Conservation (phyloP, 2,329 filamentous ascomycete species). For the Hirsutella thompsonii region DNA sequence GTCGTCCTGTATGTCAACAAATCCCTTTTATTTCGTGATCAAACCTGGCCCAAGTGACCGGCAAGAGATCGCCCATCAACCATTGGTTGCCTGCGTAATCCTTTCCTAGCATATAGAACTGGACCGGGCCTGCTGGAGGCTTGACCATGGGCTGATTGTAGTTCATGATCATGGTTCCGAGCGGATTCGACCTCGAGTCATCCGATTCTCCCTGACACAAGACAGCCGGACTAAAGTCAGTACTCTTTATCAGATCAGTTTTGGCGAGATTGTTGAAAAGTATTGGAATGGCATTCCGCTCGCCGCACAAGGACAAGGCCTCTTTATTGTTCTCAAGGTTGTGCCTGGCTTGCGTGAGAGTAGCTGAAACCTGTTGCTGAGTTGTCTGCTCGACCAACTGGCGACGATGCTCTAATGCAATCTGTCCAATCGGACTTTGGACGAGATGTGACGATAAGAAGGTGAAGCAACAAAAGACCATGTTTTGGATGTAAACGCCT, state of each 20-base stretch:
- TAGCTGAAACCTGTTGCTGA: background rate
- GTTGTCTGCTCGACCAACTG: background rate
- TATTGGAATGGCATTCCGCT: background rate
- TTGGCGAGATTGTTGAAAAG: constrained; percentile 1
- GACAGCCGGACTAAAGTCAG: background rate
- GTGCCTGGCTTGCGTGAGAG: background rate
- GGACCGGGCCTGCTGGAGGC: background rate
- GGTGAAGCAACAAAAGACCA: constrained; percentile 2
- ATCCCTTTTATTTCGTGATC: no score
- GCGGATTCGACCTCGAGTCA: background rate
- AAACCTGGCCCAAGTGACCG: background rate
- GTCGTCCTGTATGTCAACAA: no score
- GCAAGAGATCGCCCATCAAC: background rate
- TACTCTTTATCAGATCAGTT: background rate
- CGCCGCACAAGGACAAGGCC: background rate
- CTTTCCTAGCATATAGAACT: background rate
- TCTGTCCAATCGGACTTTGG: background rate
- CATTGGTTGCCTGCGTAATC: background rate
- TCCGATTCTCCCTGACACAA: background rate
- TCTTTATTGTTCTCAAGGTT: background rate
- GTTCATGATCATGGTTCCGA: background rate
- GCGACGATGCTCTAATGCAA: background rate
- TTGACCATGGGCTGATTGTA: background rate
- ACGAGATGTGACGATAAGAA: background rate
- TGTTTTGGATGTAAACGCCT: constrained; percentile 16